Base-by-base conservation (phyloP, 225 moss, liverwort and hornwort species). In the Asterella californica region DNA sequence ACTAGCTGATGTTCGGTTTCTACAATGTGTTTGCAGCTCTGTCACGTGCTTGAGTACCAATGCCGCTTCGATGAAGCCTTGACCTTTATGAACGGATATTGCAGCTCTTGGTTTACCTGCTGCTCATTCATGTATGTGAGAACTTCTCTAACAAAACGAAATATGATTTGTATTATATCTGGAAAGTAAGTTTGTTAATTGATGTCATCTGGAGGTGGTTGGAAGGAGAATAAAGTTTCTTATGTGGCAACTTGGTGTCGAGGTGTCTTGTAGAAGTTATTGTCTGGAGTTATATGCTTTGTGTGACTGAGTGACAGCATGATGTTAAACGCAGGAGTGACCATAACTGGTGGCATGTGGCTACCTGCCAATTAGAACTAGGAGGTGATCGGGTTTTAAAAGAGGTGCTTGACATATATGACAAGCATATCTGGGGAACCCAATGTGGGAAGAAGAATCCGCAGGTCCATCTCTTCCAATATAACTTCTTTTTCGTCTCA, bases 321-420 rank as follows among this genome's bases (percentile, higher is more conserved):
- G 55, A 60, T 11, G 17, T 53, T 19, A 9, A 60, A 70, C 74
- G 75, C 84, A 94, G 94, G 83, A 90, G 91, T 55, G 85, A 82
- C 74, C 94, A 94, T 79, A 90, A 87, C 73, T 94, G 94, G 94
- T 94, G 94, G 94, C 94, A 94, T 81, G 79, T 86, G 70, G 94
- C 94, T 42, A 76, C 90, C 66, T 91, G 92, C 79, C 83, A 88
- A 65, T 77, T 94, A 79, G 92, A 92, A 79, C 88, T 86, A 76
- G 90, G 91, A 72, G 85, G 85, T 76, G 79, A 65, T 49, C 78
- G 42, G 77, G 86, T 80, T 60, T 55, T 90, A 62, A 84, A 89
- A 72, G 88, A 79, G 47, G 94, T 90, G 66, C 86, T 91, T 67
- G 59, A 53, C 74, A 79, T 91, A 53, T 91, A 91, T 74, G 92